A percentile compares a stretch with the other conserved stretches of the same genome.
Conservation (phyloP, 2,329 filamentous ascomycete genomes). For the Xylariaceae sp. region DNA sequence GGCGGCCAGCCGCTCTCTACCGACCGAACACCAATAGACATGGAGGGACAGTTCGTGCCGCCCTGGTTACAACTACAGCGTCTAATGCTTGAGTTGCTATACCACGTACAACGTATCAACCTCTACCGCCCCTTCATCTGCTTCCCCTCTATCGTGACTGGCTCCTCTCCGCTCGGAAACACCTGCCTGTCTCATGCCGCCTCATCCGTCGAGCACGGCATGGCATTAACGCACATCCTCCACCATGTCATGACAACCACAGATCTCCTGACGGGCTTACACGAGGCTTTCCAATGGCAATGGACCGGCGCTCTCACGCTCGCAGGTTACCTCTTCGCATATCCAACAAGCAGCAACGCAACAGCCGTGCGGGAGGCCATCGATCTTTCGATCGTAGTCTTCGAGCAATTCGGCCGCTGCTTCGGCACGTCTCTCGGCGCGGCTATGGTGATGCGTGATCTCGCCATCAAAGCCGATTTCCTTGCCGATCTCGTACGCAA, state of each 20-base stretch:
- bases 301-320: slow-evolving; percentile 35
- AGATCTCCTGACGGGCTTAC: slow-evolving; percentile 35
- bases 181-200: slow-evolving; percentile 18
- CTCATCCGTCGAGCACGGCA: slow-evolving; percentile 33
- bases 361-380: slow-evolving; percentile 18
- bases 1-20: slow-evolving; percentile 33
- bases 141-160: slow-evolving; percentile 26
- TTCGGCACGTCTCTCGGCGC: slow-evolving; percentile 22
- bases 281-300: slow-evolving; percentile 40
- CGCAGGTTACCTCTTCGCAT: slow-evolving; percentile 24
- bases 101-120: slow-evolving; percentile 36
- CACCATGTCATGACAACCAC: slow-evolving; percentile 33
- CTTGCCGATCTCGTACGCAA: slow-evolving; percentile 17
- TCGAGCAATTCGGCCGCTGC: slow-evolving; percentile 23
- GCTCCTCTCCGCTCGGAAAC: slow-evolving; percentile 11
- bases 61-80: slow-evolving; percentile 40
- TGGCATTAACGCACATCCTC: slow-evolving; percentile 36
- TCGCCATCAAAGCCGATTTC: slow-evolving; percentile 23
- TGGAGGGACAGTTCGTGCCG: slow-evolving; percentile 37
- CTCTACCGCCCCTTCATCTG: slow-evolving; percentile 39
- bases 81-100: slow-evolving; percentile 37
- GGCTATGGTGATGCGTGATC: slow-evolving; percentile 23
- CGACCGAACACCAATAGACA: slow-evolving; percentile 28
- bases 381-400: slow-evolving; percentile 20
- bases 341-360: slow-evolving; percentile 18